Percentiles rank a stretch among this genome's conserved stretches.
These are phyloP conservation scores for Casuarina cunninghamiana DNA, from an alignment of 306 rosid species.

Conservation along the genomic window DNA sequence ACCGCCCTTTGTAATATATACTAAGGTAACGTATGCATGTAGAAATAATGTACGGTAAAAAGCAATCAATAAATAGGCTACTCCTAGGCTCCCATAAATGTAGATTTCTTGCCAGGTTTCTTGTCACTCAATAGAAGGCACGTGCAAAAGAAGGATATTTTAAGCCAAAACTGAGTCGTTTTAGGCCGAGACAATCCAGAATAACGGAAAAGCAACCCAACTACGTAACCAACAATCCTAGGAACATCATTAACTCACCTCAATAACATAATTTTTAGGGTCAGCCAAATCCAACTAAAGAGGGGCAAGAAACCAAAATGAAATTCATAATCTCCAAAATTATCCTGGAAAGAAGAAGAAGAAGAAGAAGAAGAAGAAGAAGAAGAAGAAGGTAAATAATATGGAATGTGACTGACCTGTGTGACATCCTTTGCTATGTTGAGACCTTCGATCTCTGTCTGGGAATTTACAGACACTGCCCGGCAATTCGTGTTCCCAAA, in stretches of 20 bases:
- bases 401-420: constrained; percentile 38
- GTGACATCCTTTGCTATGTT: constrained; percentile 90
- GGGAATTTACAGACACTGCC: constrained; percentile 60
- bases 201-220: background rate
- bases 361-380: no score
- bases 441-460: constrained; percentile 69
- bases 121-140: no score
- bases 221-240: background rate
- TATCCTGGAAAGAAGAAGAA: background rate
- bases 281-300: background rate
- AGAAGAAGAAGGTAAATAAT: no score
- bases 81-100: no score
- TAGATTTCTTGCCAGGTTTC: no score
- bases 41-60: no score
- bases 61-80: no score
- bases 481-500: constrained; percentile 37
- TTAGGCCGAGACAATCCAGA: background rate
- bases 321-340: background rate
- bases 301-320: background rate
- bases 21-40: no score
- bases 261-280: background rate
- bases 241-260: constrained; percentile 10
- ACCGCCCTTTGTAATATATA: no score
- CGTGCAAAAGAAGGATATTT: background rate
- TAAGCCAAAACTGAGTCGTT: background rate